phyloP scores from a whole-genome alignment of 345 rosid genomes.

The Citrus sp. region DNA sequence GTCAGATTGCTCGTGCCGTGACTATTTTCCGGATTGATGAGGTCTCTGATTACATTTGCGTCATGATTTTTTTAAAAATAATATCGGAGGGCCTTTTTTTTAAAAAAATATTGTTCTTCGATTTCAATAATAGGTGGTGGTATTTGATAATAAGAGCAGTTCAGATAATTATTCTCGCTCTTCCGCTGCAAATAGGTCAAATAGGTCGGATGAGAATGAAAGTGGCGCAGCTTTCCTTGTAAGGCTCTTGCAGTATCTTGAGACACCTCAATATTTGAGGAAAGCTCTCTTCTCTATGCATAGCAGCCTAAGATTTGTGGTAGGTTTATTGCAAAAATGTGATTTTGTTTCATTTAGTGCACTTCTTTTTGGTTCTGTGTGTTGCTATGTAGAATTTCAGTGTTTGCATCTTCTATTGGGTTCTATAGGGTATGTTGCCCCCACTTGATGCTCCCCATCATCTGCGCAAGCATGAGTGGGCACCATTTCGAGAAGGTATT shows the following conservation, averaged over 20 bases:
- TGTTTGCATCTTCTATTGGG: background rate
- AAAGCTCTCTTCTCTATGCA: conserved; percentile 81
- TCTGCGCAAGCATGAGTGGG: conserved; percentile 97
- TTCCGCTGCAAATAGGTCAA: conserved; percentile 16
- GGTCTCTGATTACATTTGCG: conserved; percentile 34
- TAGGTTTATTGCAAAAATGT: background rate
- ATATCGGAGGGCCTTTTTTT: background rate
- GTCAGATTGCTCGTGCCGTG: conserved; percentile 93
- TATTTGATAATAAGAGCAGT: conserved; percentile 61
- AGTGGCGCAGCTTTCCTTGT: conserved; percentile 75
- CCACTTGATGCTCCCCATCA: conserved; percentile 99
- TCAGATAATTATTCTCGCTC: conserved; percentile 29
- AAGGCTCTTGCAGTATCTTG: conserved; percentile 78
- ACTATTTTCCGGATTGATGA: conserved; percentile 88
- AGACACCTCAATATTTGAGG: conserved; percentile 90
- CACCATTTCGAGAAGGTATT: conserved; percentile 78
- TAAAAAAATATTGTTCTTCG: background rate
- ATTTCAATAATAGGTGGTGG: conserved; percentile 56
- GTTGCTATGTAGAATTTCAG: background rate
- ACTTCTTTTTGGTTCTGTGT: conserved; percentile 4
- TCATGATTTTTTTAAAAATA: background rate
- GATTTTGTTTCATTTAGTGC: background rate
- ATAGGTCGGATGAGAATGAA: conserved; percentile 49
- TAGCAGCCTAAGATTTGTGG: conserved; percentile 81
- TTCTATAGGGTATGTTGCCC: conserved; percentile 78